phyloP scores from a whole-genome alignment of 169 alveolate genomes.

The Cryptosporidium bovis region DNA sequence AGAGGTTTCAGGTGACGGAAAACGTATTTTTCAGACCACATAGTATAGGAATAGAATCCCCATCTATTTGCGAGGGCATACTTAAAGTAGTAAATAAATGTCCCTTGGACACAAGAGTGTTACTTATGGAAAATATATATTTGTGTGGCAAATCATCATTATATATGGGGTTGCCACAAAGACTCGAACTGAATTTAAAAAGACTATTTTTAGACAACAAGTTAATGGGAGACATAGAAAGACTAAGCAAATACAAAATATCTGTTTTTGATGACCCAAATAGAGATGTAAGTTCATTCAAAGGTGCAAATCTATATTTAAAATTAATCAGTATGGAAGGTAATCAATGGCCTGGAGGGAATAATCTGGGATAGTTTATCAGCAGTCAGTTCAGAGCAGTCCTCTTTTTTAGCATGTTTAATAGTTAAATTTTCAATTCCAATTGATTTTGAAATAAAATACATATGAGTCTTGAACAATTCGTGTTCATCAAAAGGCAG shows the following conservation, averaged over 20 bases:
- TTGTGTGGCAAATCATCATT: constrained; percentile 39
- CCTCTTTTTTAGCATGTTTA: constrained; percentile 12
- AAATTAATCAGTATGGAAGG: background rate
- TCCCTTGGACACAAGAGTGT: constrained; percentile 51
- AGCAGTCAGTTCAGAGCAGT: constrained; percentile 23
- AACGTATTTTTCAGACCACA: constrained; percentile 53
- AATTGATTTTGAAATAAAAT: constrained; percentile 46
- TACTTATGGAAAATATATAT: constrained; percentile 46
- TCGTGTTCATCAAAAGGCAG: constrained; percentile 65
- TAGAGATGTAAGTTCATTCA: constrained; percentile 35
- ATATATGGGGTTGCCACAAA: constrained; percentile 62
- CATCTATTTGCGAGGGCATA: constrained; percentile 62
- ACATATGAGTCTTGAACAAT: constrained; percentile 22
- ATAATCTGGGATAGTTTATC: constrained; percentile 63
- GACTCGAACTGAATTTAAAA: constrained; percentile 47
- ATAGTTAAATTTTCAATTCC: constrained; percentile 3
- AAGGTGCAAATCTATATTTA: constrained; percentile 58
- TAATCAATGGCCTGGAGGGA: constrained; percentile 61
- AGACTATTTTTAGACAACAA: constrained; percentile 23
- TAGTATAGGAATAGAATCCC: constrained; percentile 53
- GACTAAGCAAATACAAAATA: constrained; percentile 52
- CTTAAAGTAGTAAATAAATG: constrained; percentile 49
- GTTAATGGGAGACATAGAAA: constrained; percentile 38
- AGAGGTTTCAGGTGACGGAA: constrained; percentile 70
- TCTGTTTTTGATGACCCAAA: constrained; percentile 49